These are phyloP conservation scores for Xylaria acuta DNA, from an alignment of 495 filamentous ascomycete species.

Conservation along the genomic window DNA sequence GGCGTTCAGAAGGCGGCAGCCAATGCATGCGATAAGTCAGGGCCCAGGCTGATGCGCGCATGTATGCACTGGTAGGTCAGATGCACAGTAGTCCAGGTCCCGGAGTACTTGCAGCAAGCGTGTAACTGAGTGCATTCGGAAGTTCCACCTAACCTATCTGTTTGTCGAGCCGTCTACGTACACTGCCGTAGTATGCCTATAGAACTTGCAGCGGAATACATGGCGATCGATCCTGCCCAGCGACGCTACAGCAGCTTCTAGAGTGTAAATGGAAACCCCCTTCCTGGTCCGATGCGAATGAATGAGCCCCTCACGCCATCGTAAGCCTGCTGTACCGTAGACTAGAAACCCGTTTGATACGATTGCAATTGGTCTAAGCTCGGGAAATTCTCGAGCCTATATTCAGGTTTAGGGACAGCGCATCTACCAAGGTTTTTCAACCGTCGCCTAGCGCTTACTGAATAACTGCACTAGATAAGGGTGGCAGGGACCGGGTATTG, in stretches of 20 bases:
- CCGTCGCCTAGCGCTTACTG: constrained; percentile 7
- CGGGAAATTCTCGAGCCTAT: background rate
- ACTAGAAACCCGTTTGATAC: background rate
- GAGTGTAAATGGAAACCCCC: constrained; percentile 5
- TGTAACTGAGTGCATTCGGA: constrained; percentile 1
- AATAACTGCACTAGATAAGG: constrained; percentile 3
- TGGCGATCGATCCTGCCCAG: constrained; percentile 1
- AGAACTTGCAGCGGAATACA: constrained; percentile 6
- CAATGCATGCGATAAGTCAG: constrained; percentile 54
- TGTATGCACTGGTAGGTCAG: constrained; percentile 24
- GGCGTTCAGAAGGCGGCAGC: constrained; percentile 46
- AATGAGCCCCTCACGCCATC: background rate
- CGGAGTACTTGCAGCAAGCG: constrained; percentile 11
- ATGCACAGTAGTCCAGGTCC: constrained; percentile 14
- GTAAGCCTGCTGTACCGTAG: background rate
- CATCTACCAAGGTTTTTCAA: constrained; percentile 12
- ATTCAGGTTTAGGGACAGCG: background rate
- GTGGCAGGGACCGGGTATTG: constrained; percentile 2
- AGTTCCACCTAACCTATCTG: background rate
- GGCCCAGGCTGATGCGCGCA: constrained; percentile 40
- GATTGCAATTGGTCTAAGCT: background rate
- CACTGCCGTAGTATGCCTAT: constrained; percentile 6
- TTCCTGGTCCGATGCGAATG: background rate
- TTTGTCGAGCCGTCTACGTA: background rate
- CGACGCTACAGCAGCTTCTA: background rate